Evolutionary conservation across 1,139 yeast genomes (phyloP).

Genomic region (Yamadazyma epiphylla): DNA sequence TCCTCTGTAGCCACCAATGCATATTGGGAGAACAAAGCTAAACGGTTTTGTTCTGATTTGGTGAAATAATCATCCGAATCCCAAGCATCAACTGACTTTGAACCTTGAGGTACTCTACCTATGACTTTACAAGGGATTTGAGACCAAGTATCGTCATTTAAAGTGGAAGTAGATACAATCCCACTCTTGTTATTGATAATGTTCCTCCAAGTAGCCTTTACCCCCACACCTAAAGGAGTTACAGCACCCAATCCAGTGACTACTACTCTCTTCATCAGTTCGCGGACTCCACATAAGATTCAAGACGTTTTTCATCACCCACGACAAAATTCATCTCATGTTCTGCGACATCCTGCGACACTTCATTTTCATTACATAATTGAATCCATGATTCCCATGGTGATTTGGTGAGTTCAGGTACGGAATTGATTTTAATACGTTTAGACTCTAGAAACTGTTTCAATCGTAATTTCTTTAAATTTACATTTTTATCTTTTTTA

Average conservation of each 20-base stretch:
- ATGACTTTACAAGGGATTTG: constrained; percentile 73
- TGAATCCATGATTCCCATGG: constrained; percentile 29
- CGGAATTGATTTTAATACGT: constrained; percentile 1
- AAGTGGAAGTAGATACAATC: constrained; percentile 47
- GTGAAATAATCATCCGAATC: constrained; percentile 41
- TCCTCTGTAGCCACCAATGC: constrained; percentile 75
- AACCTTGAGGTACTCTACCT: constrained; percentile 66
- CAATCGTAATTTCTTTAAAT: constrained; percentile 27
- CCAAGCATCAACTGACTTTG: constrained; percentile 50
- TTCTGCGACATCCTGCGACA: constrained; percentile 23
- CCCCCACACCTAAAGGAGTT: constrained; percentile 82
- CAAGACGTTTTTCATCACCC: constrained; percentile 39
- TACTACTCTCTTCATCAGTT: constrained; percentile 58
- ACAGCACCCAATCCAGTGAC: constrained; percentile 88
- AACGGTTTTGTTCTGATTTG: constrained; percentile 49
- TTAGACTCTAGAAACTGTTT: constrained; percentile 14
- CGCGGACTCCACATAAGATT: constrained; percentile 18
- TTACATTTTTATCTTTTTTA: constrained; percentile 13
- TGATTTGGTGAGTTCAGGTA: constrained; percentile 2
- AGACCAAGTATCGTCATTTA: constrained; percentile 46
- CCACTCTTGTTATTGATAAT: constrained; percentile 54
- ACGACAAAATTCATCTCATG: constrained; percentile 35
- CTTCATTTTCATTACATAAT: constrained; percentile 17
- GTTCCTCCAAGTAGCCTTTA: constrained; percentile 47
- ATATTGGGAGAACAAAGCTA: constrained; percentile 74